phyloP scores from a whole-genome alignment of 2,329 filamentous ascomycete species.

The Fusarium sp. region DNA sequence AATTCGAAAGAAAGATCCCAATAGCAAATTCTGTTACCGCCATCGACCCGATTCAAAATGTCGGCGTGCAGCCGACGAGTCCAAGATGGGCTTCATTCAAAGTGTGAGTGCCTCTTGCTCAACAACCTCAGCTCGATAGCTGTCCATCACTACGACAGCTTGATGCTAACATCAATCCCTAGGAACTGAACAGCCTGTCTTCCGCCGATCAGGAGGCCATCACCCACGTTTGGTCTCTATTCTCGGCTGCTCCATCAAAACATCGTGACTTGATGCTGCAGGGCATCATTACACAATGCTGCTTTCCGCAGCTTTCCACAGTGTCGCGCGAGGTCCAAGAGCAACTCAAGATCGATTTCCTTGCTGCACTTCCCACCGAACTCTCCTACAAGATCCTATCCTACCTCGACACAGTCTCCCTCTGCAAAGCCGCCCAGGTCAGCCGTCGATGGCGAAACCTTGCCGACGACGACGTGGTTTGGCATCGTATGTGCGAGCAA shows the following conservation, averaged over 20 bases:
- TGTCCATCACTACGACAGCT: neutral
- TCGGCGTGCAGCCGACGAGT: slow-evolving; percentile 90
- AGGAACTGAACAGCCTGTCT: slow-evolving; percentile 86
- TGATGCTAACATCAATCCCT: slow-evolving; percentile 7
- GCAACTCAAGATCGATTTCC: slow-evolving; percentile 96
- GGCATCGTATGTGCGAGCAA: slow-evolving; percentile 97
- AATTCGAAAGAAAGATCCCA: slow-evolving; percentile 66
- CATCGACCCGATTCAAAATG: slow-evolving; percentile 96
- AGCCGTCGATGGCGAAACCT: slow-evolving; percentile 87
- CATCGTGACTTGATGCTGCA: slow-evolving; percentile 97
- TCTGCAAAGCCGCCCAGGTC: slow-evolving; percentile 96
- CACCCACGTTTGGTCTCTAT: slow-evolving; percentile 96
- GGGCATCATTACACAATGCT: slow-evolving; percentile 95
- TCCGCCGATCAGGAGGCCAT: slow-evolving; percentile 93
- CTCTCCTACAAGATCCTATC: slow-evolving; percentile 93
- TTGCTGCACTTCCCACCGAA: slow-evolving; percentile 88
- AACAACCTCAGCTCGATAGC: neutral
- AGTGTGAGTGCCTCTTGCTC: slow-evolving; percentile 66
- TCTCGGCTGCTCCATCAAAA: slow-evolving; percentile 93
- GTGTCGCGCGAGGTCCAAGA: slow-evolving; percentile 92
- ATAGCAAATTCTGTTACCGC: slow-evolving; percentile 95
- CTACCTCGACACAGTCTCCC: slow-evolving; percentile 90
- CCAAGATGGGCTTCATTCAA: slow-evolving; percentile 95
- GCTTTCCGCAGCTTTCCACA: slow-evolving; percentile 95
- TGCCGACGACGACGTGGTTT: slow-evolving; percentile 97